These are phyloP conservation scores for Bisporella sp. DNA, from an alignment of 2,329 filamentous ascomycete genomes.

Conservation along the genomic window DNA sequence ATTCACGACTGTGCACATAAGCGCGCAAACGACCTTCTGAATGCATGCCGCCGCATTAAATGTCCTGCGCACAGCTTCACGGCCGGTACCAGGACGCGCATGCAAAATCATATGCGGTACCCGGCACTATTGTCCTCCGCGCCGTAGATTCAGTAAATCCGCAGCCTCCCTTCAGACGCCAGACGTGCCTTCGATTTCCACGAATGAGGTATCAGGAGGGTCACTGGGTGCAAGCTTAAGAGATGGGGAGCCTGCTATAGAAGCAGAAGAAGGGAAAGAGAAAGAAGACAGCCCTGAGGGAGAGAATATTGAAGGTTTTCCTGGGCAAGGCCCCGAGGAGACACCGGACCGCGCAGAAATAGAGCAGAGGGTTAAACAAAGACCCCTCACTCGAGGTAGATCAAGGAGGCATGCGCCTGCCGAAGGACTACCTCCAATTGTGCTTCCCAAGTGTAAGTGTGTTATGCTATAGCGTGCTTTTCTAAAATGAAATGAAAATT, in stretches of 20 bases:
- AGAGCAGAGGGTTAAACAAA: slow-evolving; percentile 10
- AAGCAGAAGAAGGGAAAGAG: slow-evolving; percentile 10
- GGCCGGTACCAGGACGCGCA: no score
- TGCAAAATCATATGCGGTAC: no score
- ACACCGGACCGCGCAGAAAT: slow-evolving; percentile 3
- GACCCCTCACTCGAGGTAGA: slow-evolving; percentile 13
- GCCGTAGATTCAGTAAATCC: slow-evolving; percentile 24
- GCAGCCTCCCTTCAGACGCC: slow-evolving; percentile 17
- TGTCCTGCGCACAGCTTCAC: no score
- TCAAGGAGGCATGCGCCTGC: slow-evolving; percentile 16
- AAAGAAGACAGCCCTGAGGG: neutral
- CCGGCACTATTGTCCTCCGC: neutral
- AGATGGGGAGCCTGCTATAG: neutral
- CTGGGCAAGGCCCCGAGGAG: slow-evolving; percentile 1
- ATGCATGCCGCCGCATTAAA: no score
- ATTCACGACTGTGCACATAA: no score
- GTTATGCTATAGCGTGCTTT: slow-evolving; percentile 30
- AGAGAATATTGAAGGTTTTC: neutral
- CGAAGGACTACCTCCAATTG: slow-evolving; percentile 39
- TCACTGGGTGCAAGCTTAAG: neutral
- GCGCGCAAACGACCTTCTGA: no score
- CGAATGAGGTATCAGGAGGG: slow-evolving; percentile 4
- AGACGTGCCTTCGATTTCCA: slow-evolving; percentile 11
- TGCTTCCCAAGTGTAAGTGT: slow-evolving; percentile 41
- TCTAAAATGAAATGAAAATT: slow-evolving; percentile 40